These are phyloP conservation scores for Lithospermum erythrorhizon DNA, from an alignment of 257 asterid species.

Conservation along the genomic window DNA sequence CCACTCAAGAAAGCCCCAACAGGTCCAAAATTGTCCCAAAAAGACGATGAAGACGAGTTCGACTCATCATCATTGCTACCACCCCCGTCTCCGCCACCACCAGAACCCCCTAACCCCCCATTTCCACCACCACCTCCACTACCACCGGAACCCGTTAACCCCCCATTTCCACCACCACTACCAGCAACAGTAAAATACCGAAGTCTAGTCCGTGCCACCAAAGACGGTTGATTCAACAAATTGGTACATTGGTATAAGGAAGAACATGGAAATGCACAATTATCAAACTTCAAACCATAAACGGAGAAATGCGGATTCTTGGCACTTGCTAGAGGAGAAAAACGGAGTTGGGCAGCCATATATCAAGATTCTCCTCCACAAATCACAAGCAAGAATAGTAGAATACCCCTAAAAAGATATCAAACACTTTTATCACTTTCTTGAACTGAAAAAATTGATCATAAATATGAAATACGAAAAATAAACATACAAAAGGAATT, in stretches of 20 bases:
- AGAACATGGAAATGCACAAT: background rate
- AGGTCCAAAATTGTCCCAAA: conserved; percentile 49
- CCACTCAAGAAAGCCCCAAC: conserved; percentile 64
- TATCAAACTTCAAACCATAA: background rate
- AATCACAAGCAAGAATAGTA: too few relatives aligned
- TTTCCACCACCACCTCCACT: conserved; percentile 12
- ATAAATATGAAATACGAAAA: too few relatives aligned
- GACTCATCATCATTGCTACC: conserved; percentile 41
- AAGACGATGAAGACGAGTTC: conserved; percentile 23
- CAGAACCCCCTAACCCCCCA: conserved; percentile 26
- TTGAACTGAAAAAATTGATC: background rate
- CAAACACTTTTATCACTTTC: background rate
- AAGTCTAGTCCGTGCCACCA: conserved; percentile 9
- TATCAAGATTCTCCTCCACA: background rate
- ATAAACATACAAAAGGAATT: too few relatives aligned
- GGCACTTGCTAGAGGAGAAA: background rate
- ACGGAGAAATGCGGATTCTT: background rate
- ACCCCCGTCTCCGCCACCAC: conserved; percentile 26
- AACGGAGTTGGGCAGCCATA: background rate
- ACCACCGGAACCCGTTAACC: conserved; percentile 27
- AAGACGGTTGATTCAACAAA: background rate
- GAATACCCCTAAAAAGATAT: background rate
- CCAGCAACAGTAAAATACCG: conserved; percentile 15
- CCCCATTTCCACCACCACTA: conserved; percentile 10
- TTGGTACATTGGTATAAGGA: background rate